These are phyloP conservation scores for Neonothopanus nambi DNA, from an alignment of 1,284 basidiomycete genomes.

Conservation along the genomic window DNA sequence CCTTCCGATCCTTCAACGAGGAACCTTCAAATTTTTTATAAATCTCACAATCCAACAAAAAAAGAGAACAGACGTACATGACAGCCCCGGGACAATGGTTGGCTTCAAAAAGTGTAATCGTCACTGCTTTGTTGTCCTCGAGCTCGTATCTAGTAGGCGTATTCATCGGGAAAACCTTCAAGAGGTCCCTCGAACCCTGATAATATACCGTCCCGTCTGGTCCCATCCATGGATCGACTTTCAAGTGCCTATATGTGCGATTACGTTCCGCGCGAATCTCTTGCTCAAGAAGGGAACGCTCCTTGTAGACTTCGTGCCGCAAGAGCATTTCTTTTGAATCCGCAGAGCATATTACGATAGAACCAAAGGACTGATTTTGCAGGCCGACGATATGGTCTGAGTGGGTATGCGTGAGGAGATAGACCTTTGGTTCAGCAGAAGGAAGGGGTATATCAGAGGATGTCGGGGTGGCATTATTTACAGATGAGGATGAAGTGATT, in stretches of 20 bases:
- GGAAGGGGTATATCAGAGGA: neutral
- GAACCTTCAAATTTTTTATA: constrained; percentile 60
- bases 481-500: neutral
- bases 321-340: constrained; percentile 86
- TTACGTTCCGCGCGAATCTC: constrained; percentile 55
- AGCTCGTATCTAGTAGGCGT: constrained; percentile 67
- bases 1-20: constrained; percentile 76
- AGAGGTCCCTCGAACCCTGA: constrained; percentile 58
- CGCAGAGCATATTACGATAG: constrained; percentile 69
- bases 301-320: constrained; percentile 67
- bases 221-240: constrained; percentile 47
- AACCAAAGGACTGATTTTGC: constrained; percentile 66
- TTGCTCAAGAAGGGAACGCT: constrained; percentile 55
- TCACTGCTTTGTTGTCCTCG: constrained; percentile 56
- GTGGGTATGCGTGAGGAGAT: constrained; percentile 84
- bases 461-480: neutral
- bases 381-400: constrained; percentile 78
- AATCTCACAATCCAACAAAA: neutral
- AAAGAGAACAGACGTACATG: constrained; percentile 58
- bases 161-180: constrained; percentile 57
- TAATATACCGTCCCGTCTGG: constrained; percentile 50
- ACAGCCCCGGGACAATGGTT: constrained; percentile 94
- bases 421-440: constrained; percentile 34
- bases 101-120: constrained; percentile 83
- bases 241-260: constrained; percentile 69